Percentiles rank a stretch among this genome's conserved stretches.
These are phyloP conservation scores for Blastobotrys serpentis DNA, from an alignment of 1,139 yeast genomes.

Conservation along the genomic window DNA sequence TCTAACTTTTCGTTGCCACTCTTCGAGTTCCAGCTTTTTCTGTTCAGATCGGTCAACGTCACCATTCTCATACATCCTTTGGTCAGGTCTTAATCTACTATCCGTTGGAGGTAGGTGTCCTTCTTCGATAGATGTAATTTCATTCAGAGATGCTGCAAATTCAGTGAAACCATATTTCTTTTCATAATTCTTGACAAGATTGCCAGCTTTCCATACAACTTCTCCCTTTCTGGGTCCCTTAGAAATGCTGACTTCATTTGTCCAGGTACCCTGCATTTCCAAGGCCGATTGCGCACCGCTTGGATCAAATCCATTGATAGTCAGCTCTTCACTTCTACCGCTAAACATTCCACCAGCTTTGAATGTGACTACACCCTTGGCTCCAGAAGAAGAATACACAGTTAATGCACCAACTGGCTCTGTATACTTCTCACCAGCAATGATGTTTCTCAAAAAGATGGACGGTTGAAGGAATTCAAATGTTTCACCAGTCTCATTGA, in stretches of 20 bases:
- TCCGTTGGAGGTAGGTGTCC: conserved; percentile 77
- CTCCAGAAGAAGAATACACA: conserved; percentile 65
- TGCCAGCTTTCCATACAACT: conserved; percentile 59
- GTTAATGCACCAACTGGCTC: conserved; percentile 78
- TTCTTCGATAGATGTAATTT: conserved; percentile 67
- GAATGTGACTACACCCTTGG: conserved; percentile 68
- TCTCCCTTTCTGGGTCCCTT: conserved; percentile 6
- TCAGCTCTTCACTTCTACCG: conserved; percentile 81
- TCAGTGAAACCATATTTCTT: conserved; percentile 81
- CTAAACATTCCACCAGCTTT: conserved; percentile 67
- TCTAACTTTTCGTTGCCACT: conserved; percentile 76
- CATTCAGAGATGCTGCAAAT: conserved; percentile 79
- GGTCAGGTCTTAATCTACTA: conserved; percentile 86
- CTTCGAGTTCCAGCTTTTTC: conserved; percentile 68
- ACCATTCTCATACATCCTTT: conserved; percentile 68
- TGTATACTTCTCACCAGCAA: conserved; percentile 94
- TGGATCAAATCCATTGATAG: conserved; percentile 52
- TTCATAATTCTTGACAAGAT: conserved; percentile 56
- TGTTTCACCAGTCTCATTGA: conserved; percentile 62
- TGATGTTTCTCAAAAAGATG: conserved; percentile 75
- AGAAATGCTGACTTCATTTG: conserved; percentile 41
- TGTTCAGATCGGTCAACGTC: conserved; percentile 67
- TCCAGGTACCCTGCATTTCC: conserved; percentile 70
- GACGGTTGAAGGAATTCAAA: conserved; percentile 83
- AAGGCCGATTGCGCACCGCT: conserved; percentile 34